Percentiles rank a stretch among this genome's conserved stretches.
These are phyloP conservation scores for Polyplosphaeria fusca DNA, from an alignment of 495 filamentous ascomycete species.

Conservation along the genomic window DNA sequence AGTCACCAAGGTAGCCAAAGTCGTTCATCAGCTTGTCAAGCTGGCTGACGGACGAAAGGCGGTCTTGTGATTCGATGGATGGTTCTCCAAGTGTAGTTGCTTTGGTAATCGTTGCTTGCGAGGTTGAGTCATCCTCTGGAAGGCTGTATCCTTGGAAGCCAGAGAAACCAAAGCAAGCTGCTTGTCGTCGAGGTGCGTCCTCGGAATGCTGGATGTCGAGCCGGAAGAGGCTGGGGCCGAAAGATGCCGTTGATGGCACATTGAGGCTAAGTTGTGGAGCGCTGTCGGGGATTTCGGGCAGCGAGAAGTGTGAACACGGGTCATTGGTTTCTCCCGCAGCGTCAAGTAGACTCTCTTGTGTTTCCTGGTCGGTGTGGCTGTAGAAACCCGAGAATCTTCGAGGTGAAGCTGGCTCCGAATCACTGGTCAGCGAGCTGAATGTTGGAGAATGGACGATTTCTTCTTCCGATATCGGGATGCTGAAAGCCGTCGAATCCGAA, in stretches of 20 bases:
- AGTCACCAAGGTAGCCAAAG: slow-evolving; percentile 29
- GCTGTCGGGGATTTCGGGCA: too few relatives aligned
- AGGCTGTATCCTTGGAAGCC: slow-evolving; percentile 31
- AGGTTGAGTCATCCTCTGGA: slow-evolving; percentile 19
- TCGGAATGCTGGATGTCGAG: slow-evolving; percentile 8
- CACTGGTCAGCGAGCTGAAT: slow-evolving; percentile 29
- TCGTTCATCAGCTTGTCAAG: slow-evolving; percentile 30
- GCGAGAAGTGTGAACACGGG: too few relatives aligned
- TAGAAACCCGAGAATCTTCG: slow-evolving; percentile 13
- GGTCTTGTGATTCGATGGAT: background rate
- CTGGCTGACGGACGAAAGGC: slow-evolving; percentile 12
- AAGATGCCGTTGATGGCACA: background rate
- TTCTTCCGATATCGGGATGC: slow-evolving; percentile 9
- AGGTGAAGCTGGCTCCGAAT: slow-evolving; percentile 17
- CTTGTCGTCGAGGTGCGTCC: slow-evolving; percentile 18
- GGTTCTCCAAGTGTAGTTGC: background rate
- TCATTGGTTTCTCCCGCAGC: too few relatives aligned
- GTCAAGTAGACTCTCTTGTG: too few relatives aligned
- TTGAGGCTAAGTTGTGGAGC: too few relatives aligned
- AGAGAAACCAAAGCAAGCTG: slow-evolving; percentile 13
- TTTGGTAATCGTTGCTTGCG: slow-evolving; percentile 23
- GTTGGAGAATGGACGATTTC: slow-evolving; percentile 27
- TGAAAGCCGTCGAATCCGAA: slow-evolving; percentile 18
- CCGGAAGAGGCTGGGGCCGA: slow-evolving; percentile 18
- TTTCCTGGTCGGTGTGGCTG: too few relatives aligned